Evolutionary conservation across 2,329 filamentous ascomycete genomes (phyloP), one percentile per base, ranked within the genome.

Genomic region (Coleophoma cylindrospora): DNA sequence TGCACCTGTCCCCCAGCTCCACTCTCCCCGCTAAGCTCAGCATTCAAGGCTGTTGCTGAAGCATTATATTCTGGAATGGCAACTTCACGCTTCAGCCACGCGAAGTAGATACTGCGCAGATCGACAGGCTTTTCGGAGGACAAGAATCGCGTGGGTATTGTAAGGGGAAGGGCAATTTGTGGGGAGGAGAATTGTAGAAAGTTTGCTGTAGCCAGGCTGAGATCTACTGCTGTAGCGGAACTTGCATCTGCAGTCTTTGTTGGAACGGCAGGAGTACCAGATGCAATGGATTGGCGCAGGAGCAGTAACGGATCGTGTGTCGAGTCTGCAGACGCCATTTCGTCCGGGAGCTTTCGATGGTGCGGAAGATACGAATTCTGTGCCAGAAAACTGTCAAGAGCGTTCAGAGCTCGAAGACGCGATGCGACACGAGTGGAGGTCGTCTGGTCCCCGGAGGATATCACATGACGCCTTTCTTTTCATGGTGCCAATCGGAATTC

Each of bases 101-200:
- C 91, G 66, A 97, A 96, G 74, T 92, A 96, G 70, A 96, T 92
- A 67, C 87, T 94, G 65, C 94, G 90, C 59, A 99, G 76, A 66
- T 96, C 89, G 62, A 96, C 84, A 4, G 86, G 78, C 50, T 77
- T 75, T 44, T 81, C 81, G 51, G 81, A 80, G n/a, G 89, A 91
- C 53, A 88, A 79, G 74, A 97, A 97, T 61, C 94, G 89, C 58
- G 94, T 99, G 10, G 85, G 77, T 13, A 80, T 78, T 46, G 81
- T 83, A 57, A 96, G 80, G 1, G 86, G 75, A 51, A 95, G 77
- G 6, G 83, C 76, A 49, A 83, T 75, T 54, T 80, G 77, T 48
- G 79, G 79, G 61, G 77, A 69, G 52, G 77, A 78, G 73, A 96
- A 94, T 59, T 83, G 83, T 51, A 95, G 78, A 64, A 91, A 83